Conservation (phyloP, 2,329 filamentous ascomycete species). For the Fusarium temperatum region DNA sequence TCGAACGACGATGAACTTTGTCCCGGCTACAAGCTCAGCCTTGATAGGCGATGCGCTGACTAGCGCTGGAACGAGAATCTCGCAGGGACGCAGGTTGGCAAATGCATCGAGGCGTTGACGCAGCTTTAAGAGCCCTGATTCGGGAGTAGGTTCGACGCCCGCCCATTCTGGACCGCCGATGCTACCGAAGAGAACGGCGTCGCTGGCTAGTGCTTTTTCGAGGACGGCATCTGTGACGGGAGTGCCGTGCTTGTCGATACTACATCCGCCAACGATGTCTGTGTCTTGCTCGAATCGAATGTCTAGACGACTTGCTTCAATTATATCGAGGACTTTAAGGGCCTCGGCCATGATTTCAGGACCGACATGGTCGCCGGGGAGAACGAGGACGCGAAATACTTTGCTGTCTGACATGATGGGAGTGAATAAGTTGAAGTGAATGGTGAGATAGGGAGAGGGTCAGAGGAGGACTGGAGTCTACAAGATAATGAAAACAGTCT, state of each 20-base stretch:
- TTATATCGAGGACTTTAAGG: slow-evolving; percentile 55
- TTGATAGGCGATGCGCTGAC: slow-evolving; percentile 56
- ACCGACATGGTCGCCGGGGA: slow-evolving; percentile 58
- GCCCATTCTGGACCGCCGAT: slow-evolving; percentile 60
- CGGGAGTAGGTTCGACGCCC: slow-evolving; percentile 51
- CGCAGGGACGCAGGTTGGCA: slow-evolving; percentile 60
- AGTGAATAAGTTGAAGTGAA: too few relatives aligned
- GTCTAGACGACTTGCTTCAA: slow-evolving; percentile 46
- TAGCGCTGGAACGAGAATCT: slow-evolving; percentile 54
- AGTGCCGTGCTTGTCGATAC: slow-evolving; percentile 55
- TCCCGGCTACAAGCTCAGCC: slow-evolving; percentile 53
- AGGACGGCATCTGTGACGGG: slow-evolving; percentile 56
- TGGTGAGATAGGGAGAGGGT: neutral
- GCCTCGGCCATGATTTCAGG: slow-evolving; percentile 58
- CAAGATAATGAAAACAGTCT: neutral
- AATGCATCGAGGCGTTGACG: slow-evolving; percentile 55
- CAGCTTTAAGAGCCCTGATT: slow-evolving; percentile 55
- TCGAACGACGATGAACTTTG: slow-evolving; percentile 59
- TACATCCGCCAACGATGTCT: slow-evolving; percentile 48
- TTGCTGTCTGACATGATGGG: neutral
- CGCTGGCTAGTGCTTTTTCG: slow-evolving; percentile 50
- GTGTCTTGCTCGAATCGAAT: slow-evolving; percentile 43
- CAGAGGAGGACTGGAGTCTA: neutral
- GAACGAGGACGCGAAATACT: slow-evolving; percentile 51
- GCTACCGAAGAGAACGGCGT: slow-evolving; percentile 58